Evolutionary conservation across 169 alveolate species (phyloP).

Genomic region (Babesia caballi): DNA sequence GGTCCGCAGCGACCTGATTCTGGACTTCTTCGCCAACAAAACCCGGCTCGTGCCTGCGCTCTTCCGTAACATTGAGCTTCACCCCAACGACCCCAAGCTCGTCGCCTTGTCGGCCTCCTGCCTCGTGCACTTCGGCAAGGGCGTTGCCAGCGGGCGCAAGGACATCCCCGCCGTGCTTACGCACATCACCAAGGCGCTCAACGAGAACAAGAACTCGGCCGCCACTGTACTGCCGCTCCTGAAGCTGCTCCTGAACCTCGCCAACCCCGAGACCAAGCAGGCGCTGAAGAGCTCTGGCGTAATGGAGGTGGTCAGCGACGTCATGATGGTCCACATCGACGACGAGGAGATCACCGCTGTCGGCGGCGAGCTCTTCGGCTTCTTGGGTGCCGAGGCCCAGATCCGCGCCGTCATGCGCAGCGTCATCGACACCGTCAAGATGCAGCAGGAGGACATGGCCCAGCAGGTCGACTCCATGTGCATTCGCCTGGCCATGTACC

Average conservation of each 20-base stretch:
- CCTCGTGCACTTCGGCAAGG: slow-evolving; percentile 60
- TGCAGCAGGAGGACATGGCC: slow-evolving; percentile 77
- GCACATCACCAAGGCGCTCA: slow-evolving; percentile 68
- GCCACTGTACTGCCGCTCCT: slow-evolving; percentile 68
- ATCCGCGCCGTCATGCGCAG: slow-evolving; percentile 83
- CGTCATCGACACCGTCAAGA: slow-evolving; percentile 77
- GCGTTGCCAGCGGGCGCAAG: slow-evolving; percentile 39
- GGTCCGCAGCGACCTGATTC: slow-evolving; percentile 63
- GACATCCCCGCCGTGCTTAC: slow-evolving; percentile 68
- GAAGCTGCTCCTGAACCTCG: slow-evolving; percentile 69
- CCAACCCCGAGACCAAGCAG: slow-evolving; percentile 70
- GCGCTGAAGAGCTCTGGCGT: slow-evolving; percentile 79
- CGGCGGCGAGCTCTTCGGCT: slow-evolving; percentile 85
- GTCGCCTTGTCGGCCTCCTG: slow-evolving; percentile 65
- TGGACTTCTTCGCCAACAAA: slow-evolving; percentile 58
- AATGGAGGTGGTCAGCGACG: slow-evolving; percentile 82
- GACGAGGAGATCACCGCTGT: slow-evolving; percentile 76
- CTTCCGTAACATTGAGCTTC: slow-evolving; percentile 64
- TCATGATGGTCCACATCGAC: slow-evolving; percentile 81
- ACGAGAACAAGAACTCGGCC: slow-evolving; percentile 75
- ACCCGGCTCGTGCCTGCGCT: slow-evolving; percentile 63
- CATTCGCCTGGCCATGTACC: slow-evolving; percentile 81
- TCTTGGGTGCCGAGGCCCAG: slow-evolving; percentile 89
- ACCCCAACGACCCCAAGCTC: slow-evolving; percentile 59
- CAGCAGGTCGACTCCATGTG: slow-evolving; percentile 82